Percentiles rank a stretch among this genome's conserved stretches.
Conservation (phyloP, 2,329 filamentous ascomycete species). For the Aspergillus melleus region DNA sequence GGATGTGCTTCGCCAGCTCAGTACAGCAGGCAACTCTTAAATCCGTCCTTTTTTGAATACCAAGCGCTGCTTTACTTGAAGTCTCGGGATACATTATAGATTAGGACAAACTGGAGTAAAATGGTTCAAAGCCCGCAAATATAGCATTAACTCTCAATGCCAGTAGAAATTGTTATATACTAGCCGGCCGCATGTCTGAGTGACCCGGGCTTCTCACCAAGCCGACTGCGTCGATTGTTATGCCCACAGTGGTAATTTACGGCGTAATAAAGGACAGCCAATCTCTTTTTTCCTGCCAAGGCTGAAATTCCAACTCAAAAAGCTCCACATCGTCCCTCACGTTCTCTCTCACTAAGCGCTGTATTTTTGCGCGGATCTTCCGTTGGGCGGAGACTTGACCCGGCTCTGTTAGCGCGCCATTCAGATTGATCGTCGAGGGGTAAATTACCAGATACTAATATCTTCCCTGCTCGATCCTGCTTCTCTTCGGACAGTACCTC, state of each 20-base stretch:
- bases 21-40: slow-evolving; percentile 1
- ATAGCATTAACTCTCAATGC: not conserved
- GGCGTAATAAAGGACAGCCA: slow-evolving; percentile 9
- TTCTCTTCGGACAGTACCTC: slow-evolving; percentile 11
- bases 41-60: slow-evolving; percentile 3
- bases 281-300: slow-evolving; percentile 14
- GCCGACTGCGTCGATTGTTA: not conserved
- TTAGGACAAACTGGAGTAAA: not conserved
- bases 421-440: not conserved
- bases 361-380: slow-evolving; percentile 12
- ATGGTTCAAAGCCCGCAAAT: not conserved
- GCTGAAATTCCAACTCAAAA: slow-evolving; percentile 24
- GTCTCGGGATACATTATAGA: not conserved
- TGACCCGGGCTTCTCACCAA: not conserved
- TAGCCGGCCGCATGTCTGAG: too few species aligned
- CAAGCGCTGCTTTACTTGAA: not conserved
- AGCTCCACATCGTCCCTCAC: slow-evolving; percentile 16
- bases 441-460: slow-evolving; percentile 14
- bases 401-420: slow-evolving; percentile 3
- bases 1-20: slow-evolving; percentile 5
- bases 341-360: slow-evolving; percentile 12
- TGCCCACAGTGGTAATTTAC: not conserved
- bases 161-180: not conserved
- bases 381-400: slow-evolving; percentile 15
- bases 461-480: slow-evolving; percentile 3